Evolutionary conservation across 2,329 filamentous ascomycete genomes (phyloP).

Genomic region (Boeremia lycopersici): DNA sequence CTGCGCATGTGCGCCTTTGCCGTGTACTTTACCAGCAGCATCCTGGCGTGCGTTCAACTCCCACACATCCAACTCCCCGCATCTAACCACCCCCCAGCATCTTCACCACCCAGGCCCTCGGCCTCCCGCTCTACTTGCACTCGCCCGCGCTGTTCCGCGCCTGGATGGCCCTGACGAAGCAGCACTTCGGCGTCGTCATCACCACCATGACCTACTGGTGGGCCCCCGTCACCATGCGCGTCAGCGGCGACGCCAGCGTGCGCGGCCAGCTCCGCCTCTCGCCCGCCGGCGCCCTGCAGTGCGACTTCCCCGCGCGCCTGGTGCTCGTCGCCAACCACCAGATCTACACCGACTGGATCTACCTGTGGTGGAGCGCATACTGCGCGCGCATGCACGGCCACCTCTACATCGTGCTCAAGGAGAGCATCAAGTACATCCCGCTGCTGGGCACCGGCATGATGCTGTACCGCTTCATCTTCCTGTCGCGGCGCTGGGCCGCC

Average conservation of each 20-base stretch:
- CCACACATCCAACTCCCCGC: slow-evolving; percentile 23
- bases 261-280: slow-evolving; percentile 73
- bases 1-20: slow-evolving; percentile 53
- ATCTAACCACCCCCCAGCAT: slow-evolving; percentile 48
- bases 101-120: slow-evolving; percentile 72
- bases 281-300: slow-evolving; percentile 72
- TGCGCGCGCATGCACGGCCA: slow-evolving; percentile 80
- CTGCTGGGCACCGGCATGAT: slow-evolving; percentile 82
- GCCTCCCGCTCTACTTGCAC: slow-evolving; percentile 73
- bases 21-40: slow-evolving; percentile 54
- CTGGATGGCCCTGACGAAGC: slow-evolving; percentile 86
- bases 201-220: slow-evolving; percentile 85
- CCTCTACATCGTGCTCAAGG: slow-evolving; percentile 88
- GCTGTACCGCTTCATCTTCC: slow-evolving; percentile 88
- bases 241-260: slow-evolving; percentile 82
- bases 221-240: slow-evolving; percentile 77
- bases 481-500: slow-evolving; percentile 86
- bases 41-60: slow-evolving; percentile 45
- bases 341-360: slow-evolving; percentile 90
- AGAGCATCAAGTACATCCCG: slow-evolving; percentile 84
- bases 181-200: slow-evolving; percentile 76
- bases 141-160: slow-evolving; percentile 79
- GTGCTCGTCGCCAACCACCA: slow-evolving; percentile 88
- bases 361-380: slow-evolving; percentile 92
- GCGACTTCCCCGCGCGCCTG: slow-evolving; percentile 79